Evolutionary conservation across 129 eudicot species (phyloP).

Genomic region (Solidago caesia): DNA sequence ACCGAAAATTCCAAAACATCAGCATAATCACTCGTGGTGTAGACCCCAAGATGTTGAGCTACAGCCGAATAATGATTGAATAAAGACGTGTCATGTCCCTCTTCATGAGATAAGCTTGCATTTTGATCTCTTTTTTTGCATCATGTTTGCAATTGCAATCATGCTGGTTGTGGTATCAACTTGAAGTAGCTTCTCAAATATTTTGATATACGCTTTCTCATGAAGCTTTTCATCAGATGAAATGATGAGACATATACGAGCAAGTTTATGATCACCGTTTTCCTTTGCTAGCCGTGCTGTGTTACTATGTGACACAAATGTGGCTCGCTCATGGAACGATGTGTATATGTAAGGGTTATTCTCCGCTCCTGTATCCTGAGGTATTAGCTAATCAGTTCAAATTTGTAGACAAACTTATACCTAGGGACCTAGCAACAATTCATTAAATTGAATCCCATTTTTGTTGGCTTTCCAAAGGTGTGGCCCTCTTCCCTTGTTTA

Average conservation of each 20-base stretch:
- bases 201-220: constrained; percentile 83
- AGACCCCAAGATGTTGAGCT: constrained; percentile 80
- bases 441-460: too few relatives aligned
- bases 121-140: constrained; percentile 78
- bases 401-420: too few relatives aligned
- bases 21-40: constrained; percentile 79
- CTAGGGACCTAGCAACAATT: too few relatives aligned
- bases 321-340: constrained; percentile 85
- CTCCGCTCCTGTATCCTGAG: constrained; percentile 75
- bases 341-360: constrained; percentile 84
- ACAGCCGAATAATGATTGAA: constrained; percentile 77
- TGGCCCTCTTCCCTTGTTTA: too few relatives aligned
- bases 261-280: constrained; percentile 60
- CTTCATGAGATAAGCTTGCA: constrained; percentile 83
- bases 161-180: constrained; percentile 75
- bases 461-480: too few relatives aligned
- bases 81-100: constrained; percentile 64
- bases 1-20: constrained; percentile 79
- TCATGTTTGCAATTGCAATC: constrained; percentile 79
- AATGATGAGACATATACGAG: constrained; percentile 74
- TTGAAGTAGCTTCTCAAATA: constrained; percentile 80
- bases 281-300: constrained; percentile 78
- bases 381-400: too few relatives aligned
- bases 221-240: constrained; percentile 77
- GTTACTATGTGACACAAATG: constrained; percentile 82